A percentile compares a stretch with the other conserved stretches of the same genome.
Evolutionary conservation across 2,329 filamentous ascomycete species (phyloP).

Genomic region (Neonectria coccinea): DNA sequence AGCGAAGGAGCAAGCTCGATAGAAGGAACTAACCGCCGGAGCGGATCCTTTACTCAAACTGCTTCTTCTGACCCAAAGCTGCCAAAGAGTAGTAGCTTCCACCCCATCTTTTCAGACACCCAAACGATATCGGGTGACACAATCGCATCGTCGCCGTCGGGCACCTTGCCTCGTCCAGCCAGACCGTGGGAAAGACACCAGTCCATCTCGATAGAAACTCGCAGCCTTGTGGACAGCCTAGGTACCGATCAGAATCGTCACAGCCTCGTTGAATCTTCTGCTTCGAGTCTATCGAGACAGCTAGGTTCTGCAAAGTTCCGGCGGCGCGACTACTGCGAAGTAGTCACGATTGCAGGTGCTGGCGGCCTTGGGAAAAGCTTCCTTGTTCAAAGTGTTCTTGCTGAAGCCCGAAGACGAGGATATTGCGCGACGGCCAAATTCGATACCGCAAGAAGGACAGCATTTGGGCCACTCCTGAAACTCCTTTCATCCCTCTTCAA

Average conservation of each 20-base stretch:
- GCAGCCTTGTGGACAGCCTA: constrained; percentile 59
- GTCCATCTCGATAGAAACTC: constrained; percentile 62
- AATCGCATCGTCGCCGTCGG: constrained; percentile 60
- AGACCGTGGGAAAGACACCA: constrained; percentile 66
- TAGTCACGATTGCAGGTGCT: constrained; percentile 70
- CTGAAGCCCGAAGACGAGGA: constrained; percentile 70
- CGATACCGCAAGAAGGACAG: constrained; percentile 69
- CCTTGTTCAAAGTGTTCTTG: constrained; percentile 71
- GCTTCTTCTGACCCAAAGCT: constrained; percentile 56
- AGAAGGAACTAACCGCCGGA: constrained; percentile 63
- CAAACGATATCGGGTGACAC: constrained; percentile 59
- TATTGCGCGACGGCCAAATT: constrained; percentile 77
- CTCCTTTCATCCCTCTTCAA: constrained; percentile 75
- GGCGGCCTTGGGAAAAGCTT: constrained; percentile 75
- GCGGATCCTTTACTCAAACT: constrained; percentile 62
- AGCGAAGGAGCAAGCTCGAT: constrained; percentile 71
- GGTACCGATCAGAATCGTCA: constrained; percentile 58
- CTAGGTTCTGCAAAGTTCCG: constrained; percentile 69
- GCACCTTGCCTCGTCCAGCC: constrained; percentile 51
- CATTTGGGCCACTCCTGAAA: constrained; percentile 73
- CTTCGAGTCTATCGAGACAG: constrained; percentile 65
- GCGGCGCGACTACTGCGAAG: constrained; percentile 72
- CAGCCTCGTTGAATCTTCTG: constrained; percentile 58
- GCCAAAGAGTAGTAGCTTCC: constrained; percentile 52
- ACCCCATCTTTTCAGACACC: constrained; percentile 58